Evolutionary conservation across 768 basidiomycete species (phyloP).

Genomic region (Termitomyces sp.): DNA sequence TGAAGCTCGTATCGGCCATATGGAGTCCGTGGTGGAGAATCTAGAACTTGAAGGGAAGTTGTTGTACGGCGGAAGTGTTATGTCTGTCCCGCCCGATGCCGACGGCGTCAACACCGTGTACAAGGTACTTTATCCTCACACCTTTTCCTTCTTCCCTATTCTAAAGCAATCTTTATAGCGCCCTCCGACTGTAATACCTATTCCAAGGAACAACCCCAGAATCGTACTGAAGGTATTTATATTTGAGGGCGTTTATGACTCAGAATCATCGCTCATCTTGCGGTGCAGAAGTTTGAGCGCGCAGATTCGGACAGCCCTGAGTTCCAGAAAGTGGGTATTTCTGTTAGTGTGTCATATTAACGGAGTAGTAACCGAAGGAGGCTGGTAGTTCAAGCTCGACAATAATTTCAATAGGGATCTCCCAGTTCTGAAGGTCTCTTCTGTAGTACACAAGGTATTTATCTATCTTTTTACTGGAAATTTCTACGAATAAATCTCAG

Average conservation of each 20-base stretch:
- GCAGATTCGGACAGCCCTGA: neutral
- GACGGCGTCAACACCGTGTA: neutral
- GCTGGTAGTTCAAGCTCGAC: neutral
- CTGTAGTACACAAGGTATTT: neutral
- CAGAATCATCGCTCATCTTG: too few species aligned
- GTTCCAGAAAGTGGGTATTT: neutral
- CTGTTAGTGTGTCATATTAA: neutral
- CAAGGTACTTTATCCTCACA: neutral
- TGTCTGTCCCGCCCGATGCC: neutral
- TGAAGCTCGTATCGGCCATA: neutral
- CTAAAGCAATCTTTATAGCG: neutral
- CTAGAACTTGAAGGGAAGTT: too few species aligned
- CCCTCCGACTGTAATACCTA: neutral
- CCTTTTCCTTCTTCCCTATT: neutral
- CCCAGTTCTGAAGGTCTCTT: neutral
- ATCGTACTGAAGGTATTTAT: neutral
- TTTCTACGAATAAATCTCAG: too few species aligned
- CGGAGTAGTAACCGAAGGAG: too few species aligned
- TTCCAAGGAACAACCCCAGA: neutral
- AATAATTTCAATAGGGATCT: neutral
- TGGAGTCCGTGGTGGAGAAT: neutral
- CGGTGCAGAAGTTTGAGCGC: neutral
- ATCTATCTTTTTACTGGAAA: rapidly evolving
- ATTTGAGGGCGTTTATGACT: neutral
- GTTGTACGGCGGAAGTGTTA: neutral